A percentile compares a stretch with the other conserved stretches of the same genome.
These are phyloP conservation scores for Stropharia rugosoannulata DNA, from an alignment of 768 basidiomycete genomes.

Conservation along the genomic window DNA sequence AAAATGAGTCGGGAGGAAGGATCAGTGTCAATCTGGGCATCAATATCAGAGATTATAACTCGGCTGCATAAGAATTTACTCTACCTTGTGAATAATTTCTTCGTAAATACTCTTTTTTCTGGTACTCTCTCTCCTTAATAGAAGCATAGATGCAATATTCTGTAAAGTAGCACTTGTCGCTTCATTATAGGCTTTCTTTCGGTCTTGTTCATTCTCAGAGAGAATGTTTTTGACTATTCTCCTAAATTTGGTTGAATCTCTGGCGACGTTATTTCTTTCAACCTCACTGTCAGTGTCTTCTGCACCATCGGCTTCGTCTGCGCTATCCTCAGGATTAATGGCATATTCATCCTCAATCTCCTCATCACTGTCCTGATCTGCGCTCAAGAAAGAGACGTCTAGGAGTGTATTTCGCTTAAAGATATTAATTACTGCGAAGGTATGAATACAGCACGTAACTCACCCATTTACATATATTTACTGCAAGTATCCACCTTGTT, in stretches of 20 bases:
- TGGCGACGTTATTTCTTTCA: not conserved
- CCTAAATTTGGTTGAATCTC: not conserved
- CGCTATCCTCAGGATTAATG: no score
- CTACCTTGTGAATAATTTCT: not conserved
- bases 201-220: not conserved
- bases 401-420: not conserved
- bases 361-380: not conserved
- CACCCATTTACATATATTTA: conserved; percentile 23
- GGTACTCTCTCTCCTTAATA: not conserved
- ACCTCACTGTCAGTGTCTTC: not conserved
- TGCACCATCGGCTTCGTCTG: no score
- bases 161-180: not conserved
- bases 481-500: conserved; percentile 21
- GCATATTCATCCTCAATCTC: no score
- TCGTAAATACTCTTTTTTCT: no score
- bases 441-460: not conserved
- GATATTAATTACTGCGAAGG: not conserved
- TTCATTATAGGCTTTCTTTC: not conserved
- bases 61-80: no score
- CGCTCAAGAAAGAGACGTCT: not conserved
- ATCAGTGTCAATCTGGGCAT: no score
- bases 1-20: no score
- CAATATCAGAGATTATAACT: no score
- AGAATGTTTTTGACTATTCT: not conserved
- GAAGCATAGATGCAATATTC: not conserved